Conservation (phyloP, 2,329 filamentous ascomycete genomes). For the Cordyceps militaris region DNA sequence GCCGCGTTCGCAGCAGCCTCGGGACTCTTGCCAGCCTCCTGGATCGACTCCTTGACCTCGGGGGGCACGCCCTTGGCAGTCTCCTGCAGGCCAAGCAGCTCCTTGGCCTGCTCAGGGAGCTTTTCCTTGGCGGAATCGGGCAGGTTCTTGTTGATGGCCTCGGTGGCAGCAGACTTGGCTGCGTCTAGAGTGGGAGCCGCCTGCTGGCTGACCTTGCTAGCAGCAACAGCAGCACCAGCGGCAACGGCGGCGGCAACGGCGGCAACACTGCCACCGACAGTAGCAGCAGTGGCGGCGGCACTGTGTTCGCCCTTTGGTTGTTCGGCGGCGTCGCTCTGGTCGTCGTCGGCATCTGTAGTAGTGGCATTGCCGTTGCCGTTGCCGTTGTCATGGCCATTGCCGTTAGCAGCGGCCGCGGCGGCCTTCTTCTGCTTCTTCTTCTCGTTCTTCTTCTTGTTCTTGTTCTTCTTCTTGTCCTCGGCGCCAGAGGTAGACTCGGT, state of each 20-base stretch:
- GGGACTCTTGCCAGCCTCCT: conserved; percentile 52
- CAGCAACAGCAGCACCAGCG: conserved; percentile 24
- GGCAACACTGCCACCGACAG: conserved; percentile 34
- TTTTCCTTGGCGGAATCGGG: conserved; percentile 47
- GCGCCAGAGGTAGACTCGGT: conserved; percentile 30
- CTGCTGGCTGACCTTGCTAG: conserved; percentile 31
- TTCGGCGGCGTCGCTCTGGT: conserved; percentile 38
- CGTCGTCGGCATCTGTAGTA: conserved; percentile 41
- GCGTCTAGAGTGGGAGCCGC: conserved; percentile 31
- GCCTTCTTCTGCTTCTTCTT: conserved; percentile 60
- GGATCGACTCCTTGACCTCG: conserved; percentile 51
- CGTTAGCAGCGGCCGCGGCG: conserved; percentile 47
- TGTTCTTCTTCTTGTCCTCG: conserved; percentile 51
- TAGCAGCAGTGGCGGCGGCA: conserved; percentile 38
- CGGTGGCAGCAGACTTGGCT: conserved; percentile 30
- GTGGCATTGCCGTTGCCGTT: conserved; percentile 40
- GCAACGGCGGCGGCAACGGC: conserved; percentile 31
- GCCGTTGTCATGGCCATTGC: conserved; percentile 42
- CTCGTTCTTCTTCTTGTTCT: conserved; percentile 65
- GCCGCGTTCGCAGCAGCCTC: conserved; percentile 64
- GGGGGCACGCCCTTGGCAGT: conserved; percentile 40
- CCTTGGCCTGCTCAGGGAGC: conserved; percentile 43
- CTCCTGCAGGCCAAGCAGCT: conserved; percentile 27
- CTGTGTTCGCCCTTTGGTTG: conserved; percentile 47
- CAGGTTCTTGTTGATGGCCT: conserved; percentile 40